These are phyloP conservation scores for Fraxinus americana DNA, from an alignment of 257 asterid genomes.

Conservation along the genomic window DNA sequence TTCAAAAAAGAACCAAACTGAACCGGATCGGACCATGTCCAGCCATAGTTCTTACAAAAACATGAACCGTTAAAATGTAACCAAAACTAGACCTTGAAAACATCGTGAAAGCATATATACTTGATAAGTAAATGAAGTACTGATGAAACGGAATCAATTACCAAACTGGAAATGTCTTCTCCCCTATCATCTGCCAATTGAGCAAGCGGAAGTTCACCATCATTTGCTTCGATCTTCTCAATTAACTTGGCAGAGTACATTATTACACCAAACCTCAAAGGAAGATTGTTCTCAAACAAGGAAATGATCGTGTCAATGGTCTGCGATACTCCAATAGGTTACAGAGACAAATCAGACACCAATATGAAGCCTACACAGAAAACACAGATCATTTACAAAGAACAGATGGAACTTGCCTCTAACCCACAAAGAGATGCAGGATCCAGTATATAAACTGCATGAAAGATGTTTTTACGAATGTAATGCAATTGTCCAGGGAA, in stretches of 20 bases:
- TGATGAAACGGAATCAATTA: slow-evolving; percentile 35
- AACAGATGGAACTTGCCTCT: slow-evolving; percentile 60
- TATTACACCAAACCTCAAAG: slow-evolving; percentile 93
- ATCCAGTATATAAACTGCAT: slow-evolving; percentile 88
- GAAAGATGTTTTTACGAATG: slow-evolving; percentile 92
- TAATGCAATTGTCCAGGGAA: slow-evolving; percentile 98
- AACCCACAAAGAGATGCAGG: slow-evolving; percentile 88
- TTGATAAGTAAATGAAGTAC: slow-evolving; percentile 16
- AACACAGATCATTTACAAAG: slow-evolving; percentile 4
- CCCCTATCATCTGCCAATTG: slow-evolving; percentile 44
- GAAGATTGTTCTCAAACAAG: slow-evolving; percentile 81
- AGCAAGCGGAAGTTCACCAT: slow-evolving; percentile 63
- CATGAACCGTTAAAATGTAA: background rate
- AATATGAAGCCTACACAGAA: slow-evolving; percentile 26
- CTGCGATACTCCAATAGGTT: slow-evolving; percentile 53
- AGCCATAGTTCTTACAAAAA: slow-evolving; percentile 10
- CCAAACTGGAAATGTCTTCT: slow-evolving; percentile 90
- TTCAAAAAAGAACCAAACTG: too few relatives aligned
- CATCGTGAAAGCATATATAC: background rate
- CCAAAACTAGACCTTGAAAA: background rate
- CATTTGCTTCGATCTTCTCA: slow-evolving; percentile 67
- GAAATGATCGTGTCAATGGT: slow-evolving; percentile 71
- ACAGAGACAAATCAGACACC: slow-evolving; percentile 26
- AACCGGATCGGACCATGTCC: too few relatives aligned
- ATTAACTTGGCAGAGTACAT: slow-evolving; percentile 73